Conservation (phyloP, 2,329 filamentous ascomycete species). For the Escovopsis sp. region DNA sequence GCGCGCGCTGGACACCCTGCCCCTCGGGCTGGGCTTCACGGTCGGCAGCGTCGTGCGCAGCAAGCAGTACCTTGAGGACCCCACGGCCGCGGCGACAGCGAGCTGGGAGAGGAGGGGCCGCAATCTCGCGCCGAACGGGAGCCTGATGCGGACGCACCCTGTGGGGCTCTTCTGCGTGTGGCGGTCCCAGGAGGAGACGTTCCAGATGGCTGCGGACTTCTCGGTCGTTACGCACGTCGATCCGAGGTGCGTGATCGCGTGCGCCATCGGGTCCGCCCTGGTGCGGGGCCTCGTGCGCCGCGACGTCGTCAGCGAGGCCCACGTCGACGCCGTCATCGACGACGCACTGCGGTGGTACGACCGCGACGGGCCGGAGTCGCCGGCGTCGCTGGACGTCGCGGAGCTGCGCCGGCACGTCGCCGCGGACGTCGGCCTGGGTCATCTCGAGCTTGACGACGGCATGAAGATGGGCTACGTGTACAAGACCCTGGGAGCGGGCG, state of each 20-base stretch:
- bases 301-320: constrained; percentile 23
- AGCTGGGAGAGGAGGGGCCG: constrained; percentile 25
- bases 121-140: constrained; percentile 33
- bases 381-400: constrained; percentile 19
- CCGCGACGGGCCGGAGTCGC: constrained; percentile 14
- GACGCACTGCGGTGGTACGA: constrained; percentile 25
- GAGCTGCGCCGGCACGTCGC: constrained; percentile 27
- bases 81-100: constrained; percentile 22
- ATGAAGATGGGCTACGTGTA: constrained; percentile 37
- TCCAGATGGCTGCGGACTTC: constrained; percentile 24
- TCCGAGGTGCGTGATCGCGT: constrained; percentile 33
- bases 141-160: constrained; percentile 36
- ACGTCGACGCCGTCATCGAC: constrained; percentile 27
- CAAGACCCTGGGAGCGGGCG: constrained; percentile 33
- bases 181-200: constrained; percentile 25
- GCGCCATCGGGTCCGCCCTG: constrained; percentile 30
- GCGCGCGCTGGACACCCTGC: constrained; percentile 28
- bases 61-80: constrained; percentile 23
- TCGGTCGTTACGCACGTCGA: constrained; percentile 34
- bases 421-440: constrained; percentile 19
- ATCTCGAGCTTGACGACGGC: constrained; percentile 28
- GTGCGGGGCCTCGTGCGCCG: constrained; percentile 30
- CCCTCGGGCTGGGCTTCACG: constrained; percentile 31
- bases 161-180: constrained; percentile 31
- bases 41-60: constrained; percentile 28